Evolutionary conservation across 148 eudicot species (phyloP).

Genomic region (Arctostaphylos glauca): DNA sequence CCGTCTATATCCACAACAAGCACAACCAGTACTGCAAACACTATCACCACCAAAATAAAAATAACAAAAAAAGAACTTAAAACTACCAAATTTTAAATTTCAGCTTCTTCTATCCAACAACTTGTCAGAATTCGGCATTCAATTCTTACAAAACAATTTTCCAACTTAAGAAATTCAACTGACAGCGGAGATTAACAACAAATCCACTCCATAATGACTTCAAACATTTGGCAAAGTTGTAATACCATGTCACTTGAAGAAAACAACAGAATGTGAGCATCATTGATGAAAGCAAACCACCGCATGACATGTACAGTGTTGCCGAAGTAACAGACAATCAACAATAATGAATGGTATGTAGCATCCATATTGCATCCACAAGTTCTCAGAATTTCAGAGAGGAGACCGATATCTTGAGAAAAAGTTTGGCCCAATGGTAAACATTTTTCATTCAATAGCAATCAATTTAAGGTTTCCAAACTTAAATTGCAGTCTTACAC

Average conservation of each 20-base stretch:
- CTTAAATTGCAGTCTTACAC: not conserved
- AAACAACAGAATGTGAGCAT: not conserved
- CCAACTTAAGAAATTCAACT: not conserved
- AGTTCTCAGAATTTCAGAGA: not conserved
- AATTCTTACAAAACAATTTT: not conserved
- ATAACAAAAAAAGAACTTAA: not conserved
- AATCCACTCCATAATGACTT: not conserved
- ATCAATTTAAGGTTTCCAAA: not conserved
- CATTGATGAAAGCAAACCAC: not conserved
- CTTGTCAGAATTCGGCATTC: too few species aligned
- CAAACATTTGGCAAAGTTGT: not conserved
- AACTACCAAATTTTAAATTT: too few species aligned
- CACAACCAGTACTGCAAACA: not conserved
- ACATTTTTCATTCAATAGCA: not conserved
- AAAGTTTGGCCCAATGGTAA: not conserved
- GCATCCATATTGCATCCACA: not conserved
- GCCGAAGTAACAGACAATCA: not conserved
- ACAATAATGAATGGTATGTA: not conserved
- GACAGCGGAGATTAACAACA: not conserved
- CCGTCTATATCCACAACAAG: not conserved
- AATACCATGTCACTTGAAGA: not conserved
- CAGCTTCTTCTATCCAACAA: not conserved
- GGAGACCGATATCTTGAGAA: not conserved
- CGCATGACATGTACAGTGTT: not conserved
- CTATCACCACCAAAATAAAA: too few species aligned